Conservation (phyloP, 164 flowering plant genomes). For the Stephania cephalantha region DNA sequence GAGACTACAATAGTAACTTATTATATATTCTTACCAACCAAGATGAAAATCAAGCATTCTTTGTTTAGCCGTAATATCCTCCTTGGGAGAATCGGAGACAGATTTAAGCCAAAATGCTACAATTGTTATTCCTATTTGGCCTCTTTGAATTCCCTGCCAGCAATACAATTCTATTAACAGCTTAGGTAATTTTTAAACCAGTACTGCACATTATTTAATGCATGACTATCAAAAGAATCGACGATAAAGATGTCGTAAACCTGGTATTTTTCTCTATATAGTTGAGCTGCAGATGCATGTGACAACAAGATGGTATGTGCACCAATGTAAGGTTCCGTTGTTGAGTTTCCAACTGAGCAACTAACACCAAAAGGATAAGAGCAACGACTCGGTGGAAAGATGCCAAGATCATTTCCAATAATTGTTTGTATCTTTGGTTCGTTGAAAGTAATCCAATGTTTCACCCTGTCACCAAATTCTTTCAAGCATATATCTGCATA, state of each 20-base stretch:
- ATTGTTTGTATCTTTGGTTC: no score
- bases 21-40: conserved; percentile 8
- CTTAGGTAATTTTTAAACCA: background rate
- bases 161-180: background rate
- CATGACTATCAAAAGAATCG: background rate
- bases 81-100: background rate
- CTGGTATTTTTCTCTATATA: conserved; percentile 15
- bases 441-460: no score
- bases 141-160: conserved; percentile 10
- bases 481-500: no score
- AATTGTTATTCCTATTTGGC: conserved; percentile 16
- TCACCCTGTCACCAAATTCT: no score
- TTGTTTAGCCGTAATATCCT: conserved; percentile 5
- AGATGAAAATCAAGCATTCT: conserved; percentile 8
- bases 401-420: no score
- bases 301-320: background rate
- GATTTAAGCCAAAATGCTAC: conserved; percentile 10
- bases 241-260: background rate
- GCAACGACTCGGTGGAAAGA: no score
- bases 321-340: no score
- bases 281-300: conserved; percentile 13
- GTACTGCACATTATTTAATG: background rate
- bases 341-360: no score
- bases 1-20: no score
- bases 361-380: no score